Evolutionary conservation across 352 stramenopile genomes (phyloP), one percentile per base, ranked within the genome.

Genomic region (Globisporangium cystogenes): DNA sequence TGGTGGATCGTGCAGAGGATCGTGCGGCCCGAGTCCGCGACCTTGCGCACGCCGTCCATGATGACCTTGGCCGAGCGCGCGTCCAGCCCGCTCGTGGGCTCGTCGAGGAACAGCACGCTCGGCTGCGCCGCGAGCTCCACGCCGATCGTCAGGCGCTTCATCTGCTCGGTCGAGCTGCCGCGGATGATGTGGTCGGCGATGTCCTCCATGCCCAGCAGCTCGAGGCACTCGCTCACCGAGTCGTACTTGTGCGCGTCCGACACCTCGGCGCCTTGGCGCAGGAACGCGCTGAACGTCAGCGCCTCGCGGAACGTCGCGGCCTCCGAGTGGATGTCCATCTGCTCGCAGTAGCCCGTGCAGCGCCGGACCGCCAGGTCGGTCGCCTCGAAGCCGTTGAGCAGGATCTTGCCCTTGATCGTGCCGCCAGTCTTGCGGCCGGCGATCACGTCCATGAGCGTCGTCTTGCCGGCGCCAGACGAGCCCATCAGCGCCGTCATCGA

Each of bases 371-470:
- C 68, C 3, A 86, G 61, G 35, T 85, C 72, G 2, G 68, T 68
- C 7, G 74, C 74, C 23, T 75, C 60, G 35, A 64, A 68, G 36
- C 74, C 77, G 48, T 88, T 90, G 7, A 75, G 61, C 16, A 85
- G 52, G 35, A 96, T 83, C 15, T 87, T 60, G 2, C 89, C 89
- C 7, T 60, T 55, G 57, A 93, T 85, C 12, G 52, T 77, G 24
- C 95, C 94, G 16, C 60, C 74, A 0, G 53, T 65, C 69, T 98
- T 98, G 15, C 95, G 75, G 21, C 95, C 71, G 4, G 93, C 88
- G 51, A 98, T 94, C 8, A 98, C 93, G 64, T 99, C 93, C 68
- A 97, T 93, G 1, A 98, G 62, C 7, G 95, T 98, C 16, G 92
- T 97, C 61, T 98, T 98, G 20, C 93, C 90, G 23, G 86, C 82